Base-by-base conservation (phyloP, 805 yeast species). In the Saitoella complicata region DNA sequence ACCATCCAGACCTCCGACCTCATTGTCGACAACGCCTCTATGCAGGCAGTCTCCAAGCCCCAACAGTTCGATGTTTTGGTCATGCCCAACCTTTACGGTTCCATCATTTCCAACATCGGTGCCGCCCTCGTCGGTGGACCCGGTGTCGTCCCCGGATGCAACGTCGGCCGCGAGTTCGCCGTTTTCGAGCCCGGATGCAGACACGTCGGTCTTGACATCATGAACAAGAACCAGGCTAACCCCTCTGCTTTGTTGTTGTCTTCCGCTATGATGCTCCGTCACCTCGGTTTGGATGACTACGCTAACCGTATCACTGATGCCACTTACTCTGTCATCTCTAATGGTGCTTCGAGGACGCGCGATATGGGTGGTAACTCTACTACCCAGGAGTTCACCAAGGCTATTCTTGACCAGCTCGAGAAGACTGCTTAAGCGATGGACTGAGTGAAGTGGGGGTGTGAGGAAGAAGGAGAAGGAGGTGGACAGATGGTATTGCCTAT, bases 171-270 rank as follows among this genome's bases (percentile, higher is more conserved):
- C 67, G 96, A 88, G 59, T 80, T 80, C 65, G 97, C 97, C 46
- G 93, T 88, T 50, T 88, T 91, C 67, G 98, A 88, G 73, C 97
- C 98, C 59, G 98, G 97, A 69, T 87, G 96, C 71, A 83, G 98
- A 9, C 97, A 87, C 72, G 97, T 87, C 59, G 97, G 97, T 68
- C 73, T 88, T 58, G 96, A 88, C 67, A 83, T 91, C 65, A 74
- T 83, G 73, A 96, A 94, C 62, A 76, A 83, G 68, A 82, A 85
- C 72, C 73, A 84, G 52, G 97, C 97, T 53, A 88, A 88, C 78
- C 98, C 98, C 64, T 84, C 96, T 50, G 97, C 95, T 56, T 81
- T 88, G 88, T 81, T 88, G 58, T 72, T 91, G 59, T 84, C 95
- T 48, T 75, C 95, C 40, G 69, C 87, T 52, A 77, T 88, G 80